Evolutionary conservation across 164 flowering plant genomes (phyloP).

Genomic region (Tetrastigma voinierianum): DNA sequence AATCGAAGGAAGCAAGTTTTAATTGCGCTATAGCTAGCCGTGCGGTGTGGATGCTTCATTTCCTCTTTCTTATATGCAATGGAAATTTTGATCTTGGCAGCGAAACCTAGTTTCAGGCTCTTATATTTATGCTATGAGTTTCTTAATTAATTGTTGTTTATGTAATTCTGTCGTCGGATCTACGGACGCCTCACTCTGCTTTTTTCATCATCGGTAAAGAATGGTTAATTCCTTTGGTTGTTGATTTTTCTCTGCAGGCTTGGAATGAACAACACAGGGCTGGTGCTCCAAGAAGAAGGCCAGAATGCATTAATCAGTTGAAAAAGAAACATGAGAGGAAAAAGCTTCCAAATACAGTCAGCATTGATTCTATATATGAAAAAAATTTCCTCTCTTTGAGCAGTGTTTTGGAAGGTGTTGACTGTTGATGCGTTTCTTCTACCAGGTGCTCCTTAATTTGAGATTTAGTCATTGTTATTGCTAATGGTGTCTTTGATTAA

Average conservation of each 20-base stretch:
- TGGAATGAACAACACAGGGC: conserved; percentile 70
- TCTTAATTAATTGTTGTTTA: background rate
- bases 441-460: conserved; percentile 50
- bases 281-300: conserved; percentile 49
- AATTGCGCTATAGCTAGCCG: too few species aligned
- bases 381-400: conserved; percentile 69
- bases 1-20: too few species aligned
- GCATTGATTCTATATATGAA: conserved; percentile 81
- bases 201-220: background rate
- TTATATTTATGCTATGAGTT: background rate
- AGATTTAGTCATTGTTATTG: background rate
- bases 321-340: conserved; percentile 58
- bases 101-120: background rate
- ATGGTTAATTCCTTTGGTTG: background rate
- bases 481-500: background rate
- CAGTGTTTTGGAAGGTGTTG: conserved; percentile 78
- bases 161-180: too few species aligned
- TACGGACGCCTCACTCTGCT: background rate
- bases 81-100: too few species aligned
- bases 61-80: too few species aligned
- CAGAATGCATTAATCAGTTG: conserved; percentile 47
- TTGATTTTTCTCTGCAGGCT: conserved; percentile 43
- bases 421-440: conserved; percentile 66
- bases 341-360: conserved; percentile 67
- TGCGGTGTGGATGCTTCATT: too few species aligned